phyloP scores from a whole-genome alignment of 176 grass and related monocot genomes.

The Microstegium vimineum region DNA sequence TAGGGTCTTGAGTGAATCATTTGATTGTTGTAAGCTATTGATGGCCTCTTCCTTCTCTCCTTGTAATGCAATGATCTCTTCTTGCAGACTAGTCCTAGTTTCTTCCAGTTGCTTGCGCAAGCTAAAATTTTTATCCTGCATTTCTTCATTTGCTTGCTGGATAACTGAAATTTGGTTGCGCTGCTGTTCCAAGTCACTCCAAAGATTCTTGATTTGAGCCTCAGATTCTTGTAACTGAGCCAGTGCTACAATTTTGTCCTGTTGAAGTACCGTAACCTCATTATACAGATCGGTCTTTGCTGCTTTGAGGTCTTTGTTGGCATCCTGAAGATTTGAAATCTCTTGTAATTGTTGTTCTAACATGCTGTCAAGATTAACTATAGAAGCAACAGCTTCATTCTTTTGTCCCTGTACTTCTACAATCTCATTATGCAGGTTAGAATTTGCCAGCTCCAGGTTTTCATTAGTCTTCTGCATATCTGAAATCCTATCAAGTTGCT shows the following conservation, averaged over 20 bases:
- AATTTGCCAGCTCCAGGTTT: slow-evolving; percentile 31
- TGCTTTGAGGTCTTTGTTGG: slow-evolving; percentile 23
- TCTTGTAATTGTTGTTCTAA: slow-evolving; percentile 44
- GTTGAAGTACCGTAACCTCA: slow-evolving; percentile 17
- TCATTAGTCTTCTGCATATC: slow-evolving; percentile 31
- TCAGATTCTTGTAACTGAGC: slow-evolving; percentile 33
- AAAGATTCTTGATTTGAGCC: slow-evolving; percentile 27
- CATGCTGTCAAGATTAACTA: slow-evolving; percentile 37
- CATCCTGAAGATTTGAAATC: slow-evolving; percentile 43
- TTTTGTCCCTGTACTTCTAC: slow-evolving; percentile 27
- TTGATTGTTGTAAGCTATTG: slow-evolving; percentile 33
- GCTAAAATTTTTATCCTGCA: slow-evolving; percentile 31
- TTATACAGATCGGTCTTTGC: slow-evolving; percentile 36
- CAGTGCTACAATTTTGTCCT: slow-evolving; percentile 37
- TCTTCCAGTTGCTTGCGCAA: slow-evolving; percentile 45
- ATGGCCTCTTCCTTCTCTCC: slow-evolving; percentile 23
- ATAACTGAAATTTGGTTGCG: slow-evolving; percentile 35
- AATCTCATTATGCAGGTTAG: slow-evolving; percentile 34
- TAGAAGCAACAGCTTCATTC: slow-evolving; percentile 33
- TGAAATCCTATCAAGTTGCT: slow-evolving; percentile 35
- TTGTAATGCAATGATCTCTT: slow-evolving; percentile 26
- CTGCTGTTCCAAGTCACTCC: slow-evolving; percentile 35
- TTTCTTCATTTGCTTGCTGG: slow-evolving; percentile 38
- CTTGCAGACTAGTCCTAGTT: slow-evolving; percentile 16
- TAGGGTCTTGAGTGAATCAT: slow-evolving; percentile 31